Base-by-base conservation (phyloP, 2,329 filamentous ascomycete species). In the Monilinia fructigena region DNA sequence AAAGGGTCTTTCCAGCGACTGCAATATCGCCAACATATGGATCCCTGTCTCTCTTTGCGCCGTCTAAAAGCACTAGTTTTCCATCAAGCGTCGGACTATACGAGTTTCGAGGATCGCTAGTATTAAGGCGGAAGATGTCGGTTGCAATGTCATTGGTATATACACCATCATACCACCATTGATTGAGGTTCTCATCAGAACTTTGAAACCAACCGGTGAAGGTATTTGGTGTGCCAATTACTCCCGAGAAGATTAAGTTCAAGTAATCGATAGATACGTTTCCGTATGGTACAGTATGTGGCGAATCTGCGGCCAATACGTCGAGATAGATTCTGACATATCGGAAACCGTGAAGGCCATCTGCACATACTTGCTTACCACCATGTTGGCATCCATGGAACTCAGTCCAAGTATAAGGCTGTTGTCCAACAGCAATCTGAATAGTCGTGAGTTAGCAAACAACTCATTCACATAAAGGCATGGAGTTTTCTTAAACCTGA, bases 11-110 rank as follows among this genome's bases (percentile, higher is more conserved):
- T 0, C 79, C 79, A 3, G 82, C 76, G 1, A 85, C 81, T 3
- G 81, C 82, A 45, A 85, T 72, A 66, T 84, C 82, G 2, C 82
- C 82, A 20, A 82, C 79, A 68, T 85, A 85, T 1, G 82, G 82
- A 63, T 84, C 82, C 20, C 82, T 78, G 64, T 85, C 82, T 55
- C 82, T 73, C 70, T 85, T 85, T 0, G 82, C 79, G 5, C 82
- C 82, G 69, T 85, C 82, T 59, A 79, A 78, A 6, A 84, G 71
- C 1, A 84, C 81, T 48, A 79, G 70, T 65, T 82, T 83, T 0
- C 78, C 80, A 20, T 80, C 66, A 2, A 85, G 75, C 0, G 77
- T 78, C 3, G 78, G 75, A 59, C 79, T 82, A 1, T 73, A 75
- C 4, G 81, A 81, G 23, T 76, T 72, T 50, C 82, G 75, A 3